Conservation (phyloP, 1,284 basidiomycete species). For the Chalciporus sp. region DNA sequence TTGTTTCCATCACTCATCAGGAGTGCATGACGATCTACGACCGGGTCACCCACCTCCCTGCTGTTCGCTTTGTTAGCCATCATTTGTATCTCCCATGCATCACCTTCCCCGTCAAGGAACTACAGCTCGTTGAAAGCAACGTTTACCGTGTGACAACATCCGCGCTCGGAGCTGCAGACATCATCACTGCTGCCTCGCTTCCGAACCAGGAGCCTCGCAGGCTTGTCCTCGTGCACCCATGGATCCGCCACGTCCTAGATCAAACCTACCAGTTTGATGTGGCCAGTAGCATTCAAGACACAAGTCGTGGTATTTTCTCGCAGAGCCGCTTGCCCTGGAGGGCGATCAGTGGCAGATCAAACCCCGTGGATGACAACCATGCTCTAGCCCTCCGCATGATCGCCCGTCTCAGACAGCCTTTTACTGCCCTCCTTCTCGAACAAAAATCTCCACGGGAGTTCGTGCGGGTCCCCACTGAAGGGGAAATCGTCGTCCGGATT, state of each 20-base stretch:
- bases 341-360: no score
- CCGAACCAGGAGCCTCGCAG: neutral
- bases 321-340: no score
- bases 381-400: slow-evolving; percentile 4
- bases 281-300: no score
- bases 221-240: slow-evolving; percentile 6
- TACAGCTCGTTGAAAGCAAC: no score
- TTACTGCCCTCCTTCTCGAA: slow-evolving; percentile 5
- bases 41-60: neutral
- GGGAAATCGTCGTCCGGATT: slow-evolving; percentile 3
- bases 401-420: slow-evolving; percentile 6
- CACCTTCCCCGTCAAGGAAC: no score
- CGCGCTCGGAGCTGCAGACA: neutral
- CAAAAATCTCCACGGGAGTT: neutral
- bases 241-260: slow-evolving; percentile 2
- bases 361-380: neutral
- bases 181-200: neutral
- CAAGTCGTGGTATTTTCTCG: no score
- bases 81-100: slow-evolving; percentile 8
- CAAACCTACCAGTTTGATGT: neutral
- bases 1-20: neutral
- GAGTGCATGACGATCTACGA: neutral
- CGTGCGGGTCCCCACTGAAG: slow-evolving; percentile 5
- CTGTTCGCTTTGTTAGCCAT: neutral
- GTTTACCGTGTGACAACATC: neutral